Base-by-base conservation (phyloP, 805 yeast species). In the Pichia gijzeniarum region DNA sequence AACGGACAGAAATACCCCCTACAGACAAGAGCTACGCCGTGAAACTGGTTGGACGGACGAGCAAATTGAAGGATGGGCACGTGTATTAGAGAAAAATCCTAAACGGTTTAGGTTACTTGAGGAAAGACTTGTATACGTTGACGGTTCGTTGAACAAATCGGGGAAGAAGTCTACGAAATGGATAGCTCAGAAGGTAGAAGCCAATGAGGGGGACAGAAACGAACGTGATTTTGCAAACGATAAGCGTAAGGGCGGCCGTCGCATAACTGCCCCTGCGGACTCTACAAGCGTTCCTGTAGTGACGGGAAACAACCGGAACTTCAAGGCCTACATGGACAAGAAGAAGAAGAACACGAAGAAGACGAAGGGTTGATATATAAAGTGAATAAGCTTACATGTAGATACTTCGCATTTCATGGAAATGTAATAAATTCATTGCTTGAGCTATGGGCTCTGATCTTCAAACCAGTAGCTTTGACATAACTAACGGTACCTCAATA, bases 51-150 rank as follows among this genome's bases (percentile, higher is more conserved):
- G 95, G 96, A 70, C 89, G 0, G 90, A 89, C 62, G 96, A 88
- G 57, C 95, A 87, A 60, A 78, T 91, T 40, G 96, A 90, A 69
- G 95, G 96, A 0, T 91, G 97, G 97, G 82, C 83, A 1, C 67
- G 84, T 45, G 83, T 85, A 83, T 59, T 89, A 17, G 72, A 77
- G 42, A 76, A 76, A 54, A 76, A 80, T 36, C 88, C 93, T 1
- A 69, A 70, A 37, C 70, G 85, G 46, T 81, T 76, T 51, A 74
- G 75, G 53, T 48, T 77, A 2, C 59, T 85, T 46, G 95, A 85
- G 55, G 82, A 80, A 43, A 74, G 74, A 50, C 80, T 68, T 53
- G 67, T 78, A 48, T 58, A 53, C n/a, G 66, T 60, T 50, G 79
- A 78, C 28, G 58, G 58, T 1, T 51, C 60, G 2, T 44, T 59